Percentiles rank a stretch among this genome's conserved stretches.
phyloP scores from a whole-genome alignment of 805 yeast genomes.

The Yamadazyma nakazawae region DNA sequence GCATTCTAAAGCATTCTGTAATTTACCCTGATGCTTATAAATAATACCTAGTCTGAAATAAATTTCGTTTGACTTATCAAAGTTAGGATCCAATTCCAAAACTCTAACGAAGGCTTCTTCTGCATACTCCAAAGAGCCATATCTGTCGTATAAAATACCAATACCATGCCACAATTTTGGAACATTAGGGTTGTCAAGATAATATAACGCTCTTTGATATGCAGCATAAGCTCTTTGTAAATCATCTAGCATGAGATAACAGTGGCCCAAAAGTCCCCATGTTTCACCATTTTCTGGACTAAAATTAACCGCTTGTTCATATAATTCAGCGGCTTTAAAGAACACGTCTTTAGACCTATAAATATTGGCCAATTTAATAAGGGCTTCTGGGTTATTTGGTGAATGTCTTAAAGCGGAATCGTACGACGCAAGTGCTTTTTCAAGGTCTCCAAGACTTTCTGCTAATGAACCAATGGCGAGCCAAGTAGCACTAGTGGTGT shows the following conservation, averaged over 20 bases:
- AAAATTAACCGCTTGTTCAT: conserved; percentile 78
- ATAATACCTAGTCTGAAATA: conserved; percentile 95
- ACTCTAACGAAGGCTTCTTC: conserved; percentile 98
- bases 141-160: conserved; percentile 92
- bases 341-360: conserved; percentile 88
- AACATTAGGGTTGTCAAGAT: conserved; percentile 87
- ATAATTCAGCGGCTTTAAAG: conserved; percentile 90
- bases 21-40: conserved; percentile 89
- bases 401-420: conserved; percentile 84
- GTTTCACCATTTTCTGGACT: conserved; percentile 91
- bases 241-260: conserved; percentile 95
- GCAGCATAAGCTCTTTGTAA: conserved; percentile 93
- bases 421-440: conserved; percentile 83
- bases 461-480: conserved; percentile 85
- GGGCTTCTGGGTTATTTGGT: conserved; percentile 81
- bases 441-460: conserved; percentile 83
- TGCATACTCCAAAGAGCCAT: conserved; percentile 94
- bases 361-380: conserved; percentile 82
- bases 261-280: conserved; percentile 96
- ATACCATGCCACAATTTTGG: conserved; percentile 99
- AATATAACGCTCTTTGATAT: conserved; percentile 92
- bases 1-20: conserved; percentile 86
- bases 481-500: conserved; percentile 82
- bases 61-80: conserved; percentile 94
- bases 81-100: conserved; percentile 90